Evolutionary conservation across 495 filamentous ascomycete species (phyloP).

Genomic region (Podospora didyma): DNA sequence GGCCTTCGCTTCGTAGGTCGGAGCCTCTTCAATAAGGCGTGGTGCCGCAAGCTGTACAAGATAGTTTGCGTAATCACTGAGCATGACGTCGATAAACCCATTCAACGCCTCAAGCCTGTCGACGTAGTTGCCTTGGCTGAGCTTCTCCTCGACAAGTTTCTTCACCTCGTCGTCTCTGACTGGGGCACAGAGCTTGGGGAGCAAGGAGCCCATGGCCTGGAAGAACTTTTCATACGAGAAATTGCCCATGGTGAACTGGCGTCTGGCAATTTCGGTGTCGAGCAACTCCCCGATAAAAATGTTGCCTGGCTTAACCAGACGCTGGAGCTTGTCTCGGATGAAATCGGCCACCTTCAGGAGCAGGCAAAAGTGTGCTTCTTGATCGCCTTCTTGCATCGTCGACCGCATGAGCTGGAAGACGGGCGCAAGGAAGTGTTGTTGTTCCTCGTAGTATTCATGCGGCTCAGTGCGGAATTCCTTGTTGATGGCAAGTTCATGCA

Average conservation of each 20-base stretch:
- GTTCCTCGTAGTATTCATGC: constrained; percentile 46
- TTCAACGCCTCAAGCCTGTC: constrained; percentile 79
- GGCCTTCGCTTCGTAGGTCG: constrained; percentile 71
- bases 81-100: constrained; percentile 81
- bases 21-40: constrained; percentile 73
- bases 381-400: constrained; percentile 67
- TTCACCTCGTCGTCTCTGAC: constrained; percentile 83
- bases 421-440: constrained; percentile 50
- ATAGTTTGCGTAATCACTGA: constrained; percentile 95
- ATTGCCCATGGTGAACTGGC: constrained; percentile 71
- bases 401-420: constrained; percentile 74
- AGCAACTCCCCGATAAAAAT: constrained; percentile 79
- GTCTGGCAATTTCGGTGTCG: constrained; percentile 70
- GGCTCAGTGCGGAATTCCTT: constrained; percentile 64
- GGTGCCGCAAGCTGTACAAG: constrained; percentile 78
- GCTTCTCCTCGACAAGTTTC: constrained; percentile 65
- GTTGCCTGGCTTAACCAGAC: constrained; percentile 73
- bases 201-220: constrained; percentile 76
- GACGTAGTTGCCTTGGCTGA: constrained; percentile 70
- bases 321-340: constrained; percentile 76
- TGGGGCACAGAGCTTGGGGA: constrained; percentile 93
- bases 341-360: constrained; percentile 81
- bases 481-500: constrained; percentile 91
- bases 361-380: constrained; percentile 59
- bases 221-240: constrained; percentile 97